phyloP scores from a whole-genome alignment of 202 grass and related monocot species.

The Setaria italica region DNA sequence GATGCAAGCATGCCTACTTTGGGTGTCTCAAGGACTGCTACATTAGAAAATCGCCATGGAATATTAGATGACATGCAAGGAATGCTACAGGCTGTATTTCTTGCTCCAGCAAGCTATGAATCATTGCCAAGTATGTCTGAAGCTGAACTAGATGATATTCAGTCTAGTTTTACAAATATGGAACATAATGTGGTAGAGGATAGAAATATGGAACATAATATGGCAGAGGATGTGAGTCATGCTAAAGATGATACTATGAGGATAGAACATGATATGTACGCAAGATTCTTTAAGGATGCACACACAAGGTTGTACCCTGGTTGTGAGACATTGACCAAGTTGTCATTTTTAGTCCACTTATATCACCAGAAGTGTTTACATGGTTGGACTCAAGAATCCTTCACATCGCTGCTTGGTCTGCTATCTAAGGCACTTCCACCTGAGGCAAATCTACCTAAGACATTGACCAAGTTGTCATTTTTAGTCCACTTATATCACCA shows the following conservation, averaged over 20 bases:
- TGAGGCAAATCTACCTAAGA: background rate
- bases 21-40: background rate
- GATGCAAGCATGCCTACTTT: background rate
- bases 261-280: background rate
- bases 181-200: background rate
- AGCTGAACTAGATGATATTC: background rate
- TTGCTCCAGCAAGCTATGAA: background rate
- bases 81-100: background rate
- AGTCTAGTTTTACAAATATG: background rate
- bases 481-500: no score
- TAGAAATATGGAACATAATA: no score
- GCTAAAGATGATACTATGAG: no score
- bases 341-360: constrained; percentile 6
- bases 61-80: background rate
- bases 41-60: background rate
- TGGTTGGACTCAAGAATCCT: constrained; percentile 5
- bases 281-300: constrained; percentile 7
- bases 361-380: background rate
- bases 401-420: background rate
- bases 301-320: background rate
- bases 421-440: background rate
- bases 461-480: no score
- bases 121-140: background rate
- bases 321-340: background rate
- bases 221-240: background rate